Percentiles rank a stretch among this genome's conserved stretches.
Evolutionary conservation across 345 rosid species (phyloP).

Genomic region (Citrus sp.): DNA sequence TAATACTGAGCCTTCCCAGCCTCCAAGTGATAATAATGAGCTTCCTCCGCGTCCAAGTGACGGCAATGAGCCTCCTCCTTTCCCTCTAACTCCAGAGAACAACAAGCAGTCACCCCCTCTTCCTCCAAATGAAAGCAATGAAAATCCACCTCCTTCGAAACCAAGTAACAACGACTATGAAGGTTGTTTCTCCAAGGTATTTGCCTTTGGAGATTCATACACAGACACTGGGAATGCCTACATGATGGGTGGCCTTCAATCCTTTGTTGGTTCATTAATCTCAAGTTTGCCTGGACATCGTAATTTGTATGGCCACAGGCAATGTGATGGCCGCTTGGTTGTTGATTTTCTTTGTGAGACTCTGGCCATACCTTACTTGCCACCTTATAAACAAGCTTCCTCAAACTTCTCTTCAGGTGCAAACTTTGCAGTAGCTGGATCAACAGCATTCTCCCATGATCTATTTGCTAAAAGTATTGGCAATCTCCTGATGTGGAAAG

Average conservation of each 20-base stretch:
- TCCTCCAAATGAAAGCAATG: not conserved
- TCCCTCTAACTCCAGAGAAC: not conserved
- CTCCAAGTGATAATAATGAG: not conserved
- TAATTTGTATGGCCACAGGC: not conserved
- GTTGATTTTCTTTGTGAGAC: conserved; percentile 36
- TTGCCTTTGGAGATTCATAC: conserved; percentile 46
- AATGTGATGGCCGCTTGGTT: conserved; percentile 32
- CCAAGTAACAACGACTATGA: not conserved
- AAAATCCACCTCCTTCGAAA: not conserved
- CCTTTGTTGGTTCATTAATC: conserved; percentile 5
- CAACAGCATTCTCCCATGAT: conserved; percentile 27
- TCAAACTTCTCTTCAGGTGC: conserved; percentile 23
- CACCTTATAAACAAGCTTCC: conserved; percentile 15
- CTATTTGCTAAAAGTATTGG: conserved; percentile 1
- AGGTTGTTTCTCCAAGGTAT: conserved; percentile 25
- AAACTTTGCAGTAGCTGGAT: conserved; percentile 43
- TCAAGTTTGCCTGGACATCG: not conserved
- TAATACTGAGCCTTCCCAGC: not conserved
- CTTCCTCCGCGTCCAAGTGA: not conserved
- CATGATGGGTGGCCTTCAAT: conserved; percentile 19
- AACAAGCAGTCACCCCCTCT: not conserved
- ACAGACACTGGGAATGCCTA: conserved; percentile 47
- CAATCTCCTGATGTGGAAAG: conserved; percentile 22
- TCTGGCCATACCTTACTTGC: conserved; percentile 28
- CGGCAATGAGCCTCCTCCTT: not conserved